Base-by-base conservation (phyloP, 805 yeast species). In the Grigorovia transvaalensis region DNA sequence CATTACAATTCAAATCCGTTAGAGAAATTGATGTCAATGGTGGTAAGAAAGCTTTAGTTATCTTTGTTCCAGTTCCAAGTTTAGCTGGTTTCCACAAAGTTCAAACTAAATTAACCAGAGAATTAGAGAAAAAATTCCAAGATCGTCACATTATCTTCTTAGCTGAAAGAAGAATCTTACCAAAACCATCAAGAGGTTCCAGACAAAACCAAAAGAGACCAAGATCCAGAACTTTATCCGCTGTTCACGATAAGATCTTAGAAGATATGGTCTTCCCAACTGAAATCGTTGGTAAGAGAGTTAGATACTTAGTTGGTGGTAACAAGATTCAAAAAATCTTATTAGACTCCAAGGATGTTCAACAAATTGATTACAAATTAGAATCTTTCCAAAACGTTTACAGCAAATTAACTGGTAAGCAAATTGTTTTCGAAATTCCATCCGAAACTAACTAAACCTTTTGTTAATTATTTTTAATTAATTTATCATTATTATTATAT, bases 201-300 rank as follows among this genome's bases (percentile, higher is more conserved):
- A 88, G 89, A 82, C 87, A 84, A 76, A 77, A 75, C 70, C 99
- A 93, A 81, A 90, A 93, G 90, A 90, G 99, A 84, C 99, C 99
- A 76, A 88, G 96, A 82, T 90, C 98, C 70, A 89, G 99, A 86
- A 91, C 99, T 71, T 82, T 93, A 76, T 84, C 96, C 67, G 89
- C 97, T 72, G 99, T 91, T 66, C 99, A 91, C 78, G 98, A 93
- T 80, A 88, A 88, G 77, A 80, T 91, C 79, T 88, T 91, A 76
- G 99, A 93, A 80, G 99, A 91, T 79, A 82, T 91, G 73, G 99
- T 93, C 65, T 91, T 85, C 97, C 99, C 99, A 78, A 90, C 98
- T 67, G 97, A 91, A 82, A 91, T 91, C 71, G 82, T 85, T 66
- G 99, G 99, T 77, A 93, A 93, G 89, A 89, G 99, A 82, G 91